Evolutionary conservation across 2,329 filamentous ascomycete species (phyloP).

Genomic region (Sclerotinia spermophila): DNA sequence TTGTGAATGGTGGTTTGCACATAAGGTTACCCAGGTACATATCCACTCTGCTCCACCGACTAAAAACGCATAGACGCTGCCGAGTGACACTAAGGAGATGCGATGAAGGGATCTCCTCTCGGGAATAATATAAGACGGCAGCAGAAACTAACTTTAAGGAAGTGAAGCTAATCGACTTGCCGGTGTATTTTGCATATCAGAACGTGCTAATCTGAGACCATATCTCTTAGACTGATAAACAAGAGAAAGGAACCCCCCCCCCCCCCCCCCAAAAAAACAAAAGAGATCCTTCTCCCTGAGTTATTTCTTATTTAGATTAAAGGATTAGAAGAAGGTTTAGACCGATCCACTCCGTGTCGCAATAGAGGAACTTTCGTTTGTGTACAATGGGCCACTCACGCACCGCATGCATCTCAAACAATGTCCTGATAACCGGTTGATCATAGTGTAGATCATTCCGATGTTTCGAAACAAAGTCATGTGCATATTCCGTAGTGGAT

Average conservation of each 20-base stretch:
- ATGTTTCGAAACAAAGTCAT: not conserved
- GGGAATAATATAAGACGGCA: not conserved
- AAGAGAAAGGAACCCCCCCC: not conserved
- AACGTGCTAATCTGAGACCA: not conserved
- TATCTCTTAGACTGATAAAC: not conserved
- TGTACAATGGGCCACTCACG: not conserved
- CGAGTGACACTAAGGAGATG: not conserved
- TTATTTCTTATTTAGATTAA: not conserved
- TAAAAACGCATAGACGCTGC: conserved; percentile 3
- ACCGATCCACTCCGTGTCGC: not conserved
- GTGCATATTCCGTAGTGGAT: not conserved
- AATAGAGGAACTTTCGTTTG: not conserved
- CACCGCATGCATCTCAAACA: not conserved
- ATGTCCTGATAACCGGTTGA: not conserved
- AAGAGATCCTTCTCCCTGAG: not conserved
- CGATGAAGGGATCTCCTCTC: conserved; percentile 7
- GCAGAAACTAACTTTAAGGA: not conserved
- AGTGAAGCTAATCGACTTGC: not conserved
- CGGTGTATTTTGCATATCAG: not conserved
- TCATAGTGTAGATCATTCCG: not conserved
- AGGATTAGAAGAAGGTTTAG: not conserved
- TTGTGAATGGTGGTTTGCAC: not conserved
- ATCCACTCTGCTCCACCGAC: not conserved
- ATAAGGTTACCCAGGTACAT: not conserved
- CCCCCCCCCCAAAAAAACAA: not conserved